A percentile compares a stretch with the other conserved stretches of the same genome.
Evolutionary conservation across 2,329 filamentous ascomycete genomes (phyloP).

Genomic region (Colletotrichum scovillei): DNA sequence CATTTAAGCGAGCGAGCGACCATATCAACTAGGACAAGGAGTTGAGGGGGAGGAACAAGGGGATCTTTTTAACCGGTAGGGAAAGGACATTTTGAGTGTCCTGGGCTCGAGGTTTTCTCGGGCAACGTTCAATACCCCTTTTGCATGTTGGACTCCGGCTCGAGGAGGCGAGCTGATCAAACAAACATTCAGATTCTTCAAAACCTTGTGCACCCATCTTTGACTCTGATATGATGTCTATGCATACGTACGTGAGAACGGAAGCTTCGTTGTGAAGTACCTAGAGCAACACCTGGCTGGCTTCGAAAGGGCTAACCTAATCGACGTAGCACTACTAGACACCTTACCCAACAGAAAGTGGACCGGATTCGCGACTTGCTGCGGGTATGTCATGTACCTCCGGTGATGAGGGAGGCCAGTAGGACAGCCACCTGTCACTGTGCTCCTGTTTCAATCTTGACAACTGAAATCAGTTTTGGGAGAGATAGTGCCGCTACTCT

Average conservation of each 20-base stretch:
- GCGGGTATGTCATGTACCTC: too few species aligned
- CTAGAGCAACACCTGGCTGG: not conserved
- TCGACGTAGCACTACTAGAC: too few species aligned
- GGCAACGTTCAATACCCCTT: conserved; percentile 33
- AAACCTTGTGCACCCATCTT: not conserved
- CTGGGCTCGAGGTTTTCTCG: conserved; percentile 10
- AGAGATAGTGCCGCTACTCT: too few species aligned
- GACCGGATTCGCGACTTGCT: too few species aligned
- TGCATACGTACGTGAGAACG: not conserved
- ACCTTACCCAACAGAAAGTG: too few species aligned
- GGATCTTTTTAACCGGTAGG: conserved; percentile 13
- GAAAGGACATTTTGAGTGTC: conserved; percentile 8
- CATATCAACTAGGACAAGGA: conserved; percentile 17
- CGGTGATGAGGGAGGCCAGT: too few species aligned
- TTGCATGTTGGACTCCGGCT: conserved; percentile 28
- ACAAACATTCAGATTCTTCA: conserved; percentile 5
- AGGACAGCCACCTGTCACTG: too few species aligned
- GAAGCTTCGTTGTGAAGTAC: not conserved
- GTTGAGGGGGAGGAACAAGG: conserved; percentile 20
- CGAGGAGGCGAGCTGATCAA: conserved; percentile 16
- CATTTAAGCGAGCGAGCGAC: conserved; percentile 35
- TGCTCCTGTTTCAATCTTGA: too few species aligned
- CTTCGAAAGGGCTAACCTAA: not conserved
- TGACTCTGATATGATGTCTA: not conserved
- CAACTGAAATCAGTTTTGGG: too few species aligned